Evolutionary conservation across 2,329 filamentous ascomycete species (phyloP).

Genomic region (Claviceps pusilla): DNA sequence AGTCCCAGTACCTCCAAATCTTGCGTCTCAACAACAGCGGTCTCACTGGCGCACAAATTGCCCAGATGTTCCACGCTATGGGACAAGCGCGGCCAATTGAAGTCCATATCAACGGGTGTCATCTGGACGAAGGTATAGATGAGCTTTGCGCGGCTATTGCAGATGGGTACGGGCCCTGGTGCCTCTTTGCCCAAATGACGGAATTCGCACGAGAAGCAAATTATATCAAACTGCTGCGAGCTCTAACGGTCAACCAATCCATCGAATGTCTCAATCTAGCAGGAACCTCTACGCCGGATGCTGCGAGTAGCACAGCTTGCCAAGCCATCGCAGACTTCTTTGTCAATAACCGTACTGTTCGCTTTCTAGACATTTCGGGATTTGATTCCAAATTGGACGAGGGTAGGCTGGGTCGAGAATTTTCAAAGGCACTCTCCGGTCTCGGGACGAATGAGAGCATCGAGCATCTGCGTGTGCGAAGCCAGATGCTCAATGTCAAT

Average conservation of each 20-base stretch:
- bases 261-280: slow-evolving; percentile 39
- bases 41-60: slow-evolving; percentile 34
- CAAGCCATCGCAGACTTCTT: slow-evolving; percentile 35
- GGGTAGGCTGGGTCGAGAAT: slow-evolving; percentile 37
- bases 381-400: slow-evolving; percentile 44
- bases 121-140: slow-evolving; percentile 36
- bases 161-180: slow-evolving; percentile 31
- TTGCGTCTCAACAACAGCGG: slow-evolving; percentile 37
- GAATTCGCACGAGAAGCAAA: slow-evolving; percentile 37
- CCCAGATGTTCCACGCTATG: slow-evolving; percentile 35
- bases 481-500: slow-evolving; percentile 39
- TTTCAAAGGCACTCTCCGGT: slow-evolving; percentile 34
- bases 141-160: slow-evolving; percentile 34
- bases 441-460: slow-evolving; percentile 29
- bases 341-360: slow-evolving; percentile 33
- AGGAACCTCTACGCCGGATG: slow-evolving; percentile 35
- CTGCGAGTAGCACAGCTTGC: slow-evolving; percentile 31
- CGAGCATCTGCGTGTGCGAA: slow-evolving; percentile 38
- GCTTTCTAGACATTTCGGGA: slow-evolving; percentile 41
- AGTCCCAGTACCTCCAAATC: slow-evolving; percentile 26
- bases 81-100: slow-evolving; percentile 32
- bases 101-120: slow-evolving; percentile 36
- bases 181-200: slow-evolving; percentile 41
- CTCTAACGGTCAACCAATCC: slow-evolving; percentile 33
- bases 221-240: slow-evolving; percentile 35